A percentile compares a stretch with the other conserved stretches of the same genome.
Conservation (phyloP, 1,139 yeast species). For the Debaryomyces subglobosus region DNA sequence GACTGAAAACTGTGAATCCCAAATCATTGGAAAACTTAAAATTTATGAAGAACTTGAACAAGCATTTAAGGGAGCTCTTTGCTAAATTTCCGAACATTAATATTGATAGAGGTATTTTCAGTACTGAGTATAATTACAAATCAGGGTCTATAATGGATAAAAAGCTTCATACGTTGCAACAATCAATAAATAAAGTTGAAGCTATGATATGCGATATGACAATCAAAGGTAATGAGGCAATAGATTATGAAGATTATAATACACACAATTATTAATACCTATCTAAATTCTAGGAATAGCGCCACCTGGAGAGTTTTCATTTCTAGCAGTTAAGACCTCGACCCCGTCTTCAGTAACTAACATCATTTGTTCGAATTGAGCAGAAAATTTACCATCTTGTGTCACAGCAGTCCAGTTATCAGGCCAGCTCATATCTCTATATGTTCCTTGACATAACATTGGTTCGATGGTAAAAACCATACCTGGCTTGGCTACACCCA, state of each 20-base stretch:
- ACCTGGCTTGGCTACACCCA: slow-evolving; percentile 94
- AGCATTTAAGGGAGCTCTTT: slow-evolving; percentile 16
- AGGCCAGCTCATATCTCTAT: slow-evolving; percentile 89
- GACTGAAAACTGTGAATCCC: slow-evolving; percentile 14
- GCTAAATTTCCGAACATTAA: slow-evolving; percentile 24
- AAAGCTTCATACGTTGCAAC: slow-evolving; percentile 30
- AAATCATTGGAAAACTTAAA: slow-evolving; percentile 17
- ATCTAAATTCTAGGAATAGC: slow-evolving; percentile 58
- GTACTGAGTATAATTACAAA: slow-evolving; percentile 18
- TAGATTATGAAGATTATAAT: slow-evolving; percentile 7
- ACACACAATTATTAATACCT: slow-evolving; percentile 4
- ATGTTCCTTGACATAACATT: slow-evolving; percentile 89
- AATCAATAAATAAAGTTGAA: slow-evolving; percentile 30
- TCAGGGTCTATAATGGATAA: slow-evolving; percentile 22
- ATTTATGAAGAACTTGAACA: slow-evolving; percentile 21
- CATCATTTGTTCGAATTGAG: slow-evolving; percentile 95
- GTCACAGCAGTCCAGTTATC: slow-evolving; percentile 97
- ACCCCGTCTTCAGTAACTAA: slow-evolving; percentile 93
- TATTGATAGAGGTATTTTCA: slow-evolving; percentile 25
- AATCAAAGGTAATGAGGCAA: slow-evolving; percentile 24
- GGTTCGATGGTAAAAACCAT: slow-evolving; percentile 98
- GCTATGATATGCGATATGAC: slow-evolving; percentile 27
- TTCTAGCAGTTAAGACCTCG: slow-evolving; percentile 86
- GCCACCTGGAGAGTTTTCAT: slow-evolving; percentile 85
- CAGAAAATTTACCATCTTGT: slow-evolving; percentile 83